Evolutionary conservation across 768 basidiomycete species (phyloP), one percentile per base, ranked within the genome.

Genomic region (Dioszegia hungarica): DNA sequence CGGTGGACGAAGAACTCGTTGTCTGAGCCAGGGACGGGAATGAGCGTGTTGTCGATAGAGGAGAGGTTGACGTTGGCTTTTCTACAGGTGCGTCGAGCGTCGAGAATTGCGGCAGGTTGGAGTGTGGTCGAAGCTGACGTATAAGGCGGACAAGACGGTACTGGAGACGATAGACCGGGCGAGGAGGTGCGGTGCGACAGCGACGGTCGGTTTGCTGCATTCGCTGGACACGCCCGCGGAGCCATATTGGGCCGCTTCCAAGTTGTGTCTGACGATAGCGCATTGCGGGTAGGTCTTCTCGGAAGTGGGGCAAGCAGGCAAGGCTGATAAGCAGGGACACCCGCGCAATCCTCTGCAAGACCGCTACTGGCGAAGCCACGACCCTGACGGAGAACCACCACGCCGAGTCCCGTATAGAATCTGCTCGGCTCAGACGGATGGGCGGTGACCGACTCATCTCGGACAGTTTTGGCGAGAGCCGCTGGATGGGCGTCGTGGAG

Each of bases 331-430:
- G 1, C 64, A 93, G 92, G 5, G 93, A 97, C 75, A 94, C 93
- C 1, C 84, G 90, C 34, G 89, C 92, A 4, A 74, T 98, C 12
- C 77, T 99, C 37, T 89, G 89, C 57, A 81, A 86, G 5, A 84
- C 85, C 0, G 78, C 85, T 19, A 83, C 82, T 28, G 92, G 91
- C 1, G 78, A 80, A 41, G 89, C 86, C n/a, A 78, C 82, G 43
- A 83, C 89, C 1, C 88, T 98, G 83, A 95, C 95, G 0, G 90
- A 97, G 78, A 86, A 84, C 27, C 95, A 99, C 72, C 94, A 97
- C 73, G 87, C 91, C n/a, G 94, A 98, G 66, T 82, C 89, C 22
- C 85, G 85, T 31, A 81, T 89, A 10, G 95, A 99, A 74, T 84
- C 88, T 28, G 85, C 84, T 40, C 81, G 95, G 40, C 78, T 99